A percentile compares a stretch with the other conserved stretches of the same genome.
Evolutionary conservation across 169 alveolate genomes (phyloP).

Genomic region (Plasmodium knowlesi): DNA sequence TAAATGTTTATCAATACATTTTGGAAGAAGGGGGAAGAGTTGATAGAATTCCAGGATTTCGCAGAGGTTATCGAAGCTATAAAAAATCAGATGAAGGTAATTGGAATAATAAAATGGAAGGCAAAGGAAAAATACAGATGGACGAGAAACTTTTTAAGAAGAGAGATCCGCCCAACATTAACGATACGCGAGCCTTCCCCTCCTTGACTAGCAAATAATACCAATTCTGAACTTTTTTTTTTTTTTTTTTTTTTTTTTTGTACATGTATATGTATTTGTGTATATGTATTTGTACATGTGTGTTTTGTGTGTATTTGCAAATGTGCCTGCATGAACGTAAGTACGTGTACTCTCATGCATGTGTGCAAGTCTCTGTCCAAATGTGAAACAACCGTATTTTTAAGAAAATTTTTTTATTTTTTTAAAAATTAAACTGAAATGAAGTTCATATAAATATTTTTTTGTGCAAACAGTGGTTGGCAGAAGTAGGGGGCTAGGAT

Average conservation of each 20-base stretch:
- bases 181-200: constrained; percentile 73
- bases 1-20: constrained; percentile 69
- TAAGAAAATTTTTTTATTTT: not conserved
- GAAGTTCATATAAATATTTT: constrained; percentile 29
- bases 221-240: not conserved
- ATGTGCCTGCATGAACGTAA: not conserved
- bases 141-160: constrained; percentile 68
- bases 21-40: constrained; percentile 62
- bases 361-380: constrained; percentile 9
- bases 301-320: not conserved
- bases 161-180: constrained; percentile 74
- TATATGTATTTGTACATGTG: not conserved
- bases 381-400: constrained; percentile 35
- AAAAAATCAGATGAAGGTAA: constrained; percentile 35
- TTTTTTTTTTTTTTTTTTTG: not conserved
- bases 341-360: not conserved
- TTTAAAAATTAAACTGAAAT: constrained; percentile 51
- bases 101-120: constrained; percentile 23
- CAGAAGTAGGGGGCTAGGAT: not conserved
- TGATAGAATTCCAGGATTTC: constrained; percentile 69
- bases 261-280: constrained; percentile 18
- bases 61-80: constrained; percentile 44
- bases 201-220: constrained; percentile 54
- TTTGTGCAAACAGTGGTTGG: constrained; percentile 11
- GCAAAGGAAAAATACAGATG: constrained; percentile 13